These are phyloP conservation scores for Pythium volutum DNA, from an alignment of 352 stramenopile genomes.

Conservation along the genomic window DNA sequence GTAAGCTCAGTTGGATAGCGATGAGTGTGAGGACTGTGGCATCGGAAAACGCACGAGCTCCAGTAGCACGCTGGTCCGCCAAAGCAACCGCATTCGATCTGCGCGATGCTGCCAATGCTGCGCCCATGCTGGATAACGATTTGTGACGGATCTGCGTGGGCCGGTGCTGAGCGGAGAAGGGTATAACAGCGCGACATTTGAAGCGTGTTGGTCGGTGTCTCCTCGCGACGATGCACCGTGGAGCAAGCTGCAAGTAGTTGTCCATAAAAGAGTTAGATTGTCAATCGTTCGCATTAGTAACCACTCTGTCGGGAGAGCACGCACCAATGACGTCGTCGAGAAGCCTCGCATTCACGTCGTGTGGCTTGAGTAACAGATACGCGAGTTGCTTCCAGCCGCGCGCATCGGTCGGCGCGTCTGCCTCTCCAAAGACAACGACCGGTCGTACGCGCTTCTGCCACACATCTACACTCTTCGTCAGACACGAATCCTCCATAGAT, in stretches of 20 bases:
- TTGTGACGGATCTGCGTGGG: not conserved
- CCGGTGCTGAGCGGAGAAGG: not conserved
- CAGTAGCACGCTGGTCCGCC: constrained; percentile 61
- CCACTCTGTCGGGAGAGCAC: too few relatives aligned
- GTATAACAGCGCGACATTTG: not conserved
- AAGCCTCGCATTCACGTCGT: not conserved
- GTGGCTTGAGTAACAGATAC: constrained; percentile 3
- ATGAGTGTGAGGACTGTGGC: too few relatives aligned
- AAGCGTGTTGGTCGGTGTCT: constrained; percentile 2
- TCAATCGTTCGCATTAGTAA: too few relatives aligned
- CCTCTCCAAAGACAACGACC: not conserved
- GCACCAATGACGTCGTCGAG: not conserved
- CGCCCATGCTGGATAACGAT: not conserved
- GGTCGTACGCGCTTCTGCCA: not conserved
- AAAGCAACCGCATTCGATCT: constrained; percentile 58
- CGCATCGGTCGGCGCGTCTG: not conserved
- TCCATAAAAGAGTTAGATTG: not conserved
- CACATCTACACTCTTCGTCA: not conserved
- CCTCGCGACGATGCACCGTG: not conserved
- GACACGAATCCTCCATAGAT: not conserved
- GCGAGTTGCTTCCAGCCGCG: not conserved
- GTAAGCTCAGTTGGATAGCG: too few relatives aligned
- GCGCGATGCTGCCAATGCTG: constrained; percentile 11
- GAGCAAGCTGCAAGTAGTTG: constrained; percentile 1
- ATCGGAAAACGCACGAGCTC: constrained; percentile 70